Conservation (phyloP, 2,329 filamentous ascomycete species). For the Sphaerulina populicola region DNA sequence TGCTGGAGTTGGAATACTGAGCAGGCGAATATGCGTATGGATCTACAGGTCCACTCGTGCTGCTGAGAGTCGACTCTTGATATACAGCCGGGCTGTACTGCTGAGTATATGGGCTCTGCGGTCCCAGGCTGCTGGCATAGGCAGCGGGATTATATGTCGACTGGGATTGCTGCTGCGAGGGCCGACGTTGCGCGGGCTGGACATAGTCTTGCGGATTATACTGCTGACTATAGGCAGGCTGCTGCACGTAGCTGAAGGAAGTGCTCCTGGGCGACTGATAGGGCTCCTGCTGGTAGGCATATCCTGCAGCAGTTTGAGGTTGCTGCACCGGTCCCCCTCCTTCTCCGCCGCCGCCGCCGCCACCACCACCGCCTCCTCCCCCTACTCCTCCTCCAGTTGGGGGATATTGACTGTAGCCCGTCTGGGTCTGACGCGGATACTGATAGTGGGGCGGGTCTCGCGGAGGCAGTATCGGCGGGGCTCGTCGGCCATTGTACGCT, state of each 20-base stretch:
- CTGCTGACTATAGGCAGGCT: conserved; percentile 40
- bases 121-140: conserved; percentile 33
- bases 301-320: conserved; percentile 15
- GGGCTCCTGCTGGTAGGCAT: conserved; percentile 19
- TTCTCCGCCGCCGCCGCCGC: neutral
- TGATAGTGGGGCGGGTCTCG: conserved; percentile 21
- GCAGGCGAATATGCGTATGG: conserved; percentile 25
- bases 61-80: conserved; percentile 18
- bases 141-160: conserved; percentile 41
- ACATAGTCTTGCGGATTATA: conserved; percentile 65
- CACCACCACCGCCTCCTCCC: neutral
- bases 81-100: conserved; percentile 25
- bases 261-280: conserved; percentile 19
- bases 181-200: conserved; percentile 31
- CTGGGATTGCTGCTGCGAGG: conserved; percentile 33
- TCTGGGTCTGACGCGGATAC: conserved; percentile 23
- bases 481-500: conserved; percentile 18
- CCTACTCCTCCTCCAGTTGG: too few species aligned
- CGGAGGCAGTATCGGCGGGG: neutral
- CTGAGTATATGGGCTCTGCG: conserved; percentile 16
- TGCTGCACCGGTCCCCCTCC: conserved; percentile 28
- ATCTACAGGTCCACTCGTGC: conserved; percentile 26
- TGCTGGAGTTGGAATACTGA: conserved; percentile 13
- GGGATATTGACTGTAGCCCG: conserved; percentile 21
- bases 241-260: conserved; percentile 40